These are phyloP conservation scores for Straminergon stramineum DNA, from an alignment of 225 moss, liverwort and hornwort species.

Conservation along the genomic window DNA sequence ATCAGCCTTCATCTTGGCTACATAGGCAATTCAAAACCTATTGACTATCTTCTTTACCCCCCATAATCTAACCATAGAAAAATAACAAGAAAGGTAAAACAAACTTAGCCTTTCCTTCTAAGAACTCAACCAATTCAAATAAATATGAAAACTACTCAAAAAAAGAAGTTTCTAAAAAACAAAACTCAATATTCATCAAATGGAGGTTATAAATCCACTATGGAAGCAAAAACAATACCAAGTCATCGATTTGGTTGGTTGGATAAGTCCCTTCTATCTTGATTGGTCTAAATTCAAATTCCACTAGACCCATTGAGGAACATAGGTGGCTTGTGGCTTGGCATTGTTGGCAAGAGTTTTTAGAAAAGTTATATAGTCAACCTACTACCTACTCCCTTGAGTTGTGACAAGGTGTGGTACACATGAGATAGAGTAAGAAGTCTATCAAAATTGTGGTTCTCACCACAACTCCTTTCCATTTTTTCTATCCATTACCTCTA, in stretches of 20 bases:
- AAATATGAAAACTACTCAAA: neutral
- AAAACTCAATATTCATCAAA: neutral
- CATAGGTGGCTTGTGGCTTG: accelerated
- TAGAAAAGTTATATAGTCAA: too few relatives aligned
- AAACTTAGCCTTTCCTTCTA: neutral
- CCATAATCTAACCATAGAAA: neutral
- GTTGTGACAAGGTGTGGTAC: too few relatives aligned
- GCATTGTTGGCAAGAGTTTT: too few relatives aligned
- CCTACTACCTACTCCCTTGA: too few relatives aligned
- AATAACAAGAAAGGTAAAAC: neutral
- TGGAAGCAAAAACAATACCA: neutral
- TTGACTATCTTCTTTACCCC: neutral
- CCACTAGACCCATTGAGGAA: too few relatives aligned
- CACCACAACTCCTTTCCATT: too few relatives aligned
- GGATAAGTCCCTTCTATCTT: accelerated
- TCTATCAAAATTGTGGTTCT: too few relatives aligned
- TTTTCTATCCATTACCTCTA: too few relatives aligned
- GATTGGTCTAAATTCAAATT: too few relatives aligned
- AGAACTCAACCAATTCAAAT: neutral
- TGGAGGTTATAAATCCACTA: accelerated
- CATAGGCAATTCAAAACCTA: neutral
- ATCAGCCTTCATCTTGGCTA: neutral
- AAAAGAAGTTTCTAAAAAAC: neutral
- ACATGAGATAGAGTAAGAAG: too few relatives aligned
- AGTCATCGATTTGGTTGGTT: too few relatives aligned